Conservation (phyloP, 164 flowering plant genomes). For the Nelumbo lutea region DNA sequence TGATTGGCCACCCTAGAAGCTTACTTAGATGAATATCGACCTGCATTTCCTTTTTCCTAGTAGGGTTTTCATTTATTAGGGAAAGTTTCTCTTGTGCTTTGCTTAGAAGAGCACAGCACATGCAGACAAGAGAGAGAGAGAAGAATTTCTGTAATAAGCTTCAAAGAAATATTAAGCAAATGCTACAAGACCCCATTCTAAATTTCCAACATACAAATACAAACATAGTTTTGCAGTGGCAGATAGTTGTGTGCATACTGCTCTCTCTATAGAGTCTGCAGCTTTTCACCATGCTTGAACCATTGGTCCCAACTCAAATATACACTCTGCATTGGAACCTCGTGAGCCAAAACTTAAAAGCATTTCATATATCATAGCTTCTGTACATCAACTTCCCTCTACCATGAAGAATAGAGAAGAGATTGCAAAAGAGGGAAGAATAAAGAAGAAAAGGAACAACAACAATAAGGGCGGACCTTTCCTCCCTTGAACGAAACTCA, state of each 20-base stretch:
- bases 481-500: constrained; percentile 9
- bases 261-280: neutral
- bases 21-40: constrained; percentile 1
- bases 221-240: neutral
- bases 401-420: constrained; percentile 9
- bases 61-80: neutral
- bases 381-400: constrained; percentile 28
- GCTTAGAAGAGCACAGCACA: neutral
- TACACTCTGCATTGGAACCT: neutral
- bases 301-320: neutral
- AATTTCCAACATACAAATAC: neutral
- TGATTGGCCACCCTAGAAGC: constrained; percentile 8
- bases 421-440: neutral
- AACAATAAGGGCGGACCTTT: neutral
- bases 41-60: neutral
- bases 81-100: neutral
- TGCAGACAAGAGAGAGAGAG: constrained; percentile 4
- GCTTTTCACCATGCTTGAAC: neutral
- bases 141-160: neutral
- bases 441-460: neutral
- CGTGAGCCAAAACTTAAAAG: constrained; percentile 8
- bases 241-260: neutral
- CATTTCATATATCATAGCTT: constrained; percentile 19
- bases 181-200: neutral
- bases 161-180: neutral